A percentile compares a stretch with the other conserved stretches of the same genome.
Conservation (phyloP, 2,329 filamentous ascomycete species). For the Colletotrichum liriopes region DNA sequence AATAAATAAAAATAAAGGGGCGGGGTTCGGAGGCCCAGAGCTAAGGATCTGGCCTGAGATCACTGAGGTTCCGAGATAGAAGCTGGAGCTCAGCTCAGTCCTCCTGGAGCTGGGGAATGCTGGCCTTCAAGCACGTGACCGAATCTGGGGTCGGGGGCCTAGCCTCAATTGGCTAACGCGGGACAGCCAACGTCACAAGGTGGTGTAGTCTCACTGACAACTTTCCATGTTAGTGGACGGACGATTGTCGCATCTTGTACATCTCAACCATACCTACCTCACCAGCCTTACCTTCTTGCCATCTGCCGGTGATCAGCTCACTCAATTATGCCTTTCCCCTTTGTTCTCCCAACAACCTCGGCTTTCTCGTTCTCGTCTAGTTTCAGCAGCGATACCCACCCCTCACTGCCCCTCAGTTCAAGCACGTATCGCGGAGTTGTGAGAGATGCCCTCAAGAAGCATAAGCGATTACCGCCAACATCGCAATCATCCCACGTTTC, state of each 20-base stretch:
- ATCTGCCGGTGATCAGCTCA: not conserved
- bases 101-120: conserved; percentile 1
- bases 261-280: conserved; percentile 1
- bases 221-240: conserved; percentile 34
- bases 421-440: conserved; percentile 89
- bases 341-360: conserved; percentile 90
- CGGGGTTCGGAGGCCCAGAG: too few relatives aligned
- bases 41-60: not conserved
- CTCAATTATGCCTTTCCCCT: conserved; percentile 86
- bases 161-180: conserved; percentile 30
- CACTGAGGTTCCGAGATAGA: not conserved
- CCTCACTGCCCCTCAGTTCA: conserved; percentile 86
- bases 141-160: conserved; percentile 24
- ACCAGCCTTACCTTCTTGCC: not conserved
- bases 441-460: conserved; percentile 86
- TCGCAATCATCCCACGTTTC: conserved; percentile 81
- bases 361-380: conserved; percentile 85
- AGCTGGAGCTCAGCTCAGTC: not conserved
- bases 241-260: conserved; percentile 6
- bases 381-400: conserved; percentile 86
- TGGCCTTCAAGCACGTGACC: conserved; percentile 32
- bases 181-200: conserved; percentile 40
- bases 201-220: conserved; percentile 24
- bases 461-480: conserved; percentile 85
- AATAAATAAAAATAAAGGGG: too few relatives aligned